Conservation (phyloP, 495 filamentous ascomycete genomes). For the Parachaetomium inaequale region DNA sequence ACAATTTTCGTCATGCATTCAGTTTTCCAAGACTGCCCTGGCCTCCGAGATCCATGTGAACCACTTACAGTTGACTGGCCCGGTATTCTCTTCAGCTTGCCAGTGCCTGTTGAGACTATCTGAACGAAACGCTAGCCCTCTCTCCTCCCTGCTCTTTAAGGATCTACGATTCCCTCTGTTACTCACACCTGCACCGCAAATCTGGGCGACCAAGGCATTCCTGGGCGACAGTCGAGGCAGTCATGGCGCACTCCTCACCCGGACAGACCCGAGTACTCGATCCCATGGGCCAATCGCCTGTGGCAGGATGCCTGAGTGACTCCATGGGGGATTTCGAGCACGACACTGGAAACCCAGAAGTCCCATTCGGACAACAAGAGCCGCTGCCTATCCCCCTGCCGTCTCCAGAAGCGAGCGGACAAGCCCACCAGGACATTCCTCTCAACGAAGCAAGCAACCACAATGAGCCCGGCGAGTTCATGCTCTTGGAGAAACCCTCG, state of each 20-base stretch:
- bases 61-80: no score
- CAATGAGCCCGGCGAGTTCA: not conserved
- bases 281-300: not conserved
- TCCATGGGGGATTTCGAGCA: not conserved
- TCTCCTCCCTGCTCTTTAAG: no score
- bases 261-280: not conserved
- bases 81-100: no score
- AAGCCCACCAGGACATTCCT: not conserved
- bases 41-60: no score
- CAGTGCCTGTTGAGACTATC: no score
- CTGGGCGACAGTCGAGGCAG: not conserved
- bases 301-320: not conserved
- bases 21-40: no score
- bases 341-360: not conserved
- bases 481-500: slow-evolving; percentile 11
- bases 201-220: not conserved
- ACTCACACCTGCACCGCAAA: not conserved
- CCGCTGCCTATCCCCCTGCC: not conserved
- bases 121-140: no score
- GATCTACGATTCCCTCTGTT: not conserved
- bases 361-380: not conserved
- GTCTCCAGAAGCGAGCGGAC: not conserved
- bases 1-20: not conserved
- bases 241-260: slow-evolving; percentile 9
- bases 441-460: not conserved